Percentiles rank a stretch among this genome's conserved stretches.
Evolutionary conservation across 805 yeast genomes (phyloP).

Genomic region (Yamadazyma tumulicola): DNA sequence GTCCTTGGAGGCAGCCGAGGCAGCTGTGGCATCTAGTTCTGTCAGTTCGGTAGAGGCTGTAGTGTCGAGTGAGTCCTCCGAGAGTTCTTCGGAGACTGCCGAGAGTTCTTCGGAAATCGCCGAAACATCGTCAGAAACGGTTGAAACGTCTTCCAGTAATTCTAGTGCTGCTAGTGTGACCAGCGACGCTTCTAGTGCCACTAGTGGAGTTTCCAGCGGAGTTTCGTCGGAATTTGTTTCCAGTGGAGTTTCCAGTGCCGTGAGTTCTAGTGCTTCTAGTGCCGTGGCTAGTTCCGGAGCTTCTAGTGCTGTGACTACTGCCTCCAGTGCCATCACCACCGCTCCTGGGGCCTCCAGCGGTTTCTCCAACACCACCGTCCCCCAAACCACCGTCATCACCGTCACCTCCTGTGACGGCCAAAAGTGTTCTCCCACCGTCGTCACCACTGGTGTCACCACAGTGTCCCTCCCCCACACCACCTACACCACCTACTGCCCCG

Average conservation of each 20-base stretch:
- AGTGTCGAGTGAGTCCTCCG: not conserved
- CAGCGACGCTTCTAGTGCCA: slow-evolving; percentile 1
- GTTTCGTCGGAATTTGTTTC: slow-evolving; percentile 12
- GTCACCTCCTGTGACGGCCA: slow-evolving; percentile 33
- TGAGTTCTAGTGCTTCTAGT: too few species aligned
- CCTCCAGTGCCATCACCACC: not conserved
- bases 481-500: slow-evolving; percentile 31
- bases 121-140: slow-evolving; percentile 17
- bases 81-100: slow-evolving; percentile 11
- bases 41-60: slow-evolving; percentile 13
- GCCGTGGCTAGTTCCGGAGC: slow-evolving; percentile 5
- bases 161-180: not conserved
- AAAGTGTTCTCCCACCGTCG: slow-evolving; percentile 23
- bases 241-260: slow-evolving; percentile 12
- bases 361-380: not conserved
- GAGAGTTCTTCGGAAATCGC: slow-evolving; percentile 18
- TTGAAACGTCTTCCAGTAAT: slow-evolving; percentile 1
- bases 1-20: slow-evolving; percentile 21
- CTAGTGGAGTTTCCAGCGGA: slow-evolving; percentile 6
- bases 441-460: slow-evolving; percentile 33
- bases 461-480: slow-evolving; percentile 23
- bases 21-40: slow-evolving; percentile 15
- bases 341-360: not conserved
- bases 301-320: slow-evolving; percentile 9
- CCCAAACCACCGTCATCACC: slow-evolving; percentile 27